Base-by-base conservation (phyloP, 768 basidiomycete species). In the Nevesoporus exiguus region DNA sequence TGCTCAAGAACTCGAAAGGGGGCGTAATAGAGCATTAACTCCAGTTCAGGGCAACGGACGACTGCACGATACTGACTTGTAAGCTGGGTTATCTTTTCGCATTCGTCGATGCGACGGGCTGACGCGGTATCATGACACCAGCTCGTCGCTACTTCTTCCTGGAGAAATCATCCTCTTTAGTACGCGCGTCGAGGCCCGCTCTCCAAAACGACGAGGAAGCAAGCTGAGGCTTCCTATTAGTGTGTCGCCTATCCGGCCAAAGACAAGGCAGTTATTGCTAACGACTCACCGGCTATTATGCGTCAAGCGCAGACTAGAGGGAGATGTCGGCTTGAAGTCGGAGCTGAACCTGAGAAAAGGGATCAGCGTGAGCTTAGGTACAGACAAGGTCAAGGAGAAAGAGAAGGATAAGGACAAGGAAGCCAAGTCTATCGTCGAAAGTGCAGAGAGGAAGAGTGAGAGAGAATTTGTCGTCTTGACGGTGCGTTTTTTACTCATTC, bases 391-490 rank as follows among this genome's bases (percentile, higher is more conserved):
- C 39, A 76, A 74, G 52, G 76, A 76, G 49, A 80, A 29, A 13
- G 33, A 34, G 11, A 34, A 14, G 45, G 76, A 75, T 47, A 81
- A 33, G 7, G 31, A 46, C 19, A 46, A 77, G 62, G 80, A 81
- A 45, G 65, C 72, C 15, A 75, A 76, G 34, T 70, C 68, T 39
- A 67, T 75, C 39, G 67, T 86, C 10, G 70, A 73, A 5, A 73
- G 76, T 22, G 78, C 80, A 0, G 80, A 80, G 51, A 68, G 74
- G 25, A 83, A 82, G 61, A 73, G 80, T 44, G 82, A 81, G 50
- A 71, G 79, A 34, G 81, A 83, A 63, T 84, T 86, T 63, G 77
- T 80, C 15, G 75, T 86, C 33, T 67, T 84, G 59, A 83, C 84
- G 39, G 85, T 86, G 56, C 63, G 82, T 71, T 21, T 30, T 41